phyloP scores from a whole-genome alignment of 352 stramenopile genomes.

The Nannochloropsis limnetica region DNA sequence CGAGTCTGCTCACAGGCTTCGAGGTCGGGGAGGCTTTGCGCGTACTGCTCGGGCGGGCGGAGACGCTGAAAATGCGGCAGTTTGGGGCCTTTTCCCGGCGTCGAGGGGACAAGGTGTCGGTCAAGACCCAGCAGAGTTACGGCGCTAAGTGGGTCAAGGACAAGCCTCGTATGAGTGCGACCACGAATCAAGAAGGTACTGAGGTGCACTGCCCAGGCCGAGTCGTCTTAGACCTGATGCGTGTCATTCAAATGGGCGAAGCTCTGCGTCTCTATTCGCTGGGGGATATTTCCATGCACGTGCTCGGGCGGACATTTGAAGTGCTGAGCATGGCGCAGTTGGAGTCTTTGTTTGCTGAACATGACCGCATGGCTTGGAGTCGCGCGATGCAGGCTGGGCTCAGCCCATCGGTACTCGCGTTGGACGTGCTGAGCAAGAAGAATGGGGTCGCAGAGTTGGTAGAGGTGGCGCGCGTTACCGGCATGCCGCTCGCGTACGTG shows the following conservation, averaged over 20 bases:
- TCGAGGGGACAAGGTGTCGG: not conserved
- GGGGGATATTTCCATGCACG: conserved; percentile 18
- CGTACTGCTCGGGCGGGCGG: not conserved
- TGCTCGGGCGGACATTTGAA: conserved; percentile 5
- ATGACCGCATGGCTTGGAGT: not conserved
- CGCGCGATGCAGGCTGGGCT: not conserved
- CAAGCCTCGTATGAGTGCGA: conserved; percentile 30
- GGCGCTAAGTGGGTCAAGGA: conserved; percentile 15
- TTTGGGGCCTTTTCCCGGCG: not conserved
- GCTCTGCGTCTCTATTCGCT: conserved; percentile 27
- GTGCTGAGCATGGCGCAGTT: not conserved
- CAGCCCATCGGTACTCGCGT: not conserved
- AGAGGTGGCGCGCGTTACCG: not conserved
- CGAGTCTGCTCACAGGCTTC: conserved; percentile 24
- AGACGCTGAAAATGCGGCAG: not conserved
- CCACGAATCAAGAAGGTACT: not conserved
- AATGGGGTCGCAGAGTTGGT: not conserved
- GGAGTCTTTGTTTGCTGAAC: not conserved
- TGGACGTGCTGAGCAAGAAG: conserved; percentile 7
- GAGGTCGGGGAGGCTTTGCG: conserved; percentile 27
- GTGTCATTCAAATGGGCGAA: conserved; percentile 15
- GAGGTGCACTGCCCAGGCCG: not conserved
- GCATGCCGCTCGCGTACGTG: not conserved
- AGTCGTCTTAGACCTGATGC: not conserved
- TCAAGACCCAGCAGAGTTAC: conserved; percentile 19